Evolutionary conservation across 208 protist species (phyloP).

Genomic region (Herpetomonas samuelpessoai): DNA sequence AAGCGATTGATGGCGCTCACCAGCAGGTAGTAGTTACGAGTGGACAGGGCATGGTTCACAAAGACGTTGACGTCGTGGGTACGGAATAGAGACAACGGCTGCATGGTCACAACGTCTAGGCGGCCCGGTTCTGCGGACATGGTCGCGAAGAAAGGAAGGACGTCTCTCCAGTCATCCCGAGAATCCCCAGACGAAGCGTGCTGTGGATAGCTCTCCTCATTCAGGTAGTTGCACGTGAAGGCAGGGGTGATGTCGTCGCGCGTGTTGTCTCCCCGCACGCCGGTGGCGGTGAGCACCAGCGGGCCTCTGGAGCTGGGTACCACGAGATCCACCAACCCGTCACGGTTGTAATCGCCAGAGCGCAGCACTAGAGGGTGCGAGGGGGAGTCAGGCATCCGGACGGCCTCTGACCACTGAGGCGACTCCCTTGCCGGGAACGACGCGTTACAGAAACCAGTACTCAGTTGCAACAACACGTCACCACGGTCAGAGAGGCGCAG

Average conservation of each 20-base stretch:
- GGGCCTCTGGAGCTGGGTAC: constrained; percentile 62
- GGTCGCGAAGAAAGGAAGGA: constrained; percentile 49
- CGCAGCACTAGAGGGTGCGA: constrained; percentile 47
- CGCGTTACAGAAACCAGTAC: not conserved
- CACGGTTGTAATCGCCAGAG: constrained; percentile 52
- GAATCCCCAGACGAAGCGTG: too few relatives aligned
- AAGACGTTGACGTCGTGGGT: constrained; percentile 19
- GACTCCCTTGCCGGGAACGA: too few relatives aligned
- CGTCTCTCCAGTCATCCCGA: too few relatives aligned
- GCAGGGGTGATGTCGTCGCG: not conserved
- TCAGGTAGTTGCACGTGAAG: constrained; percentile 18
- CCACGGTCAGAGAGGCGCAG: too few relatives aligned
- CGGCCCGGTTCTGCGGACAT: constrained; percentile 21
- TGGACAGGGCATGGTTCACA: constrained; percentile 19
- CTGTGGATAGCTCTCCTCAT: not conserved
- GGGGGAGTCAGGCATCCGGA: constrained; percentile 23
- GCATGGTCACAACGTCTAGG: constrained; percentile 45
- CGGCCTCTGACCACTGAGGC: not conserved
- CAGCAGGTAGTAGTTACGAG: constrained; percentile 46
- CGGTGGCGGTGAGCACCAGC: constrained; percentile 33
- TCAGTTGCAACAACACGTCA: not conserved
- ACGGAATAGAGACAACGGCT: constrained; percentile 6
- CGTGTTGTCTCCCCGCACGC: constrained; percentile 3
- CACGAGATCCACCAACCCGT: constrained; percentile 52
- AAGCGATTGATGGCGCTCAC: constrained; percentile 30